phyloP scores from a whole-genome alignment of 306 rosid species.

The Quercus glauca region DNA sequence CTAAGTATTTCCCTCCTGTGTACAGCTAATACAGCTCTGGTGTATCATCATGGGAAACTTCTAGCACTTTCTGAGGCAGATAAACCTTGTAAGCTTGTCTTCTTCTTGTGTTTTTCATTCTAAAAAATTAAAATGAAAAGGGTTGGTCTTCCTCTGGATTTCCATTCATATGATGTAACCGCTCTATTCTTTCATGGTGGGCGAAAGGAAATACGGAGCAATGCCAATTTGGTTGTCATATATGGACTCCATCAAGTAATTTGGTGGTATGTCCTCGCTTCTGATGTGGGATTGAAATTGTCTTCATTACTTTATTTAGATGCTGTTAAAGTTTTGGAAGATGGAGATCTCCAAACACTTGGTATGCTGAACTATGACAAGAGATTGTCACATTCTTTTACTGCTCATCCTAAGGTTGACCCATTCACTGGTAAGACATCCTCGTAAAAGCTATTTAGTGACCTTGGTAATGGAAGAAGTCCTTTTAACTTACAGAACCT shows the following conservation, averaged over 20 bases:
- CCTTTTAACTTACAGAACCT: conserved; percentile 16
- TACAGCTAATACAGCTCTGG: conserved; percentile 81
- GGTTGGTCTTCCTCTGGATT: conserved; percentile 14
- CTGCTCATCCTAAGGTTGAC: conserved; percentile 99
- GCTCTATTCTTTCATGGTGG: neutral
- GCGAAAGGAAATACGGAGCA: conserved; percentile 8
- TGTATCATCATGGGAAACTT: conserved; percentile 89
- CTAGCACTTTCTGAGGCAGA: conserved; percentile 94
- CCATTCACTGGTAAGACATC: conserved; percentile 77
- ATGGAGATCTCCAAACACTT: conserved; percentile 93
- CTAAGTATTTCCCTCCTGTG: conserved; percentile 23
- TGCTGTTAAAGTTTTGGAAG: conserved; percentile 88
- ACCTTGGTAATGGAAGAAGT: conserved; percentile 10
- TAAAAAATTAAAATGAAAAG: neutral
- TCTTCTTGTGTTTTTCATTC: neutral
- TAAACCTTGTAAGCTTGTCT: conserved; percentile 79
- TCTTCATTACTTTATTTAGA: conserved; percentile 44
- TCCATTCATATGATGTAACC: neutral
- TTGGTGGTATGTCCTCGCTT: conserved; percentile 9
- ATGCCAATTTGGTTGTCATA: neutral
- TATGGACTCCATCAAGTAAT: neutral
- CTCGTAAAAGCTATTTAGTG: conserved; percentile 16
- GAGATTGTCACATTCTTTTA: conserved; percentile 83
- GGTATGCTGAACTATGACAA: conserved; percentile 94
- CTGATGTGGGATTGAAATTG: conserved; percentile 20